These are phyloP conservation scores for Aspergillaceae sp. DNA, from an alignment of 2,329 filamentous ascomycete genomes.

Conservation along the genomic window DNA sequence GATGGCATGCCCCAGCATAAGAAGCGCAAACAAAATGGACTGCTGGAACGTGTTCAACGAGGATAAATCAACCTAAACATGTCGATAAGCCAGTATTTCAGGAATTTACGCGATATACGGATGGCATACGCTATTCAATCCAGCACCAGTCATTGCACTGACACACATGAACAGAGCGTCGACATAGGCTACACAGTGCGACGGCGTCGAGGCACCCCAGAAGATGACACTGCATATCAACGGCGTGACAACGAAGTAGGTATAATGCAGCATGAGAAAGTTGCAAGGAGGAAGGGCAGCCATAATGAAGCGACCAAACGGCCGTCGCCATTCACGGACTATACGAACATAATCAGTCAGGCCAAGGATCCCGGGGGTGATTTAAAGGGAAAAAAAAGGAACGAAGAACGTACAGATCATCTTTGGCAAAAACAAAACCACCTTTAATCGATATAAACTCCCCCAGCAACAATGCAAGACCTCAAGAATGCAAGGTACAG, in stretches of 20 bases:
- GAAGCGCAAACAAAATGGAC: conserved; percentile 54
- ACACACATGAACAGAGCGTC: conserved; percentile 60
- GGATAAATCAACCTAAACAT: conserved; percentile 41
- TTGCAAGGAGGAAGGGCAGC: conserved; percentile 39
- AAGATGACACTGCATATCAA: conserved; percentile 53
- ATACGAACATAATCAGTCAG: background rate
- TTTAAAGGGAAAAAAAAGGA: background rate
- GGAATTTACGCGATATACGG: conserved; percentile 17
- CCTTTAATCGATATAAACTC: background rate
- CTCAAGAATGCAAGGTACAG: background rate
- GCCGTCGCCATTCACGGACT: conserved; percentile 14
- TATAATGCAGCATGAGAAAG: conserved; percentile 58
- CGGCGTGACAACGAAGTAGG: conserved; percentile 53
- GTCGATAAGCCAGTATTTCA: conserved; percentile 1
- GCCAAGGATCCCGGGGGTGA: background rate
- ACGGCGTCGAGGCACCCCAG: conserved; percentile 45
- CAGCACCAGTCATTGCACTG: conserved; percentile 59
- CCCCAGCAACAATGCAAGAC: background rate
- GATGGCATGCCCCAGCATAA: conserved; percentile 59
- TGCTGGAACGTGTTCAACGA: conserved; percentile 61
- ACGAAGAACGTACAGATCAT: background rate
- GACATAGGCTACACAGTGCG: conserved; percentile 48
- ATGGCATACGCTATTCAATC: conserved; percentile 51
- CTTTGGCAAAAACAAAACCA: background rate
- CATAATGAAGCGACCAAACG: conserved; percentile 16